Conservation (phyloP, 495 filamentous ascomycete species). For the Podospora appendiculata region DNA sequence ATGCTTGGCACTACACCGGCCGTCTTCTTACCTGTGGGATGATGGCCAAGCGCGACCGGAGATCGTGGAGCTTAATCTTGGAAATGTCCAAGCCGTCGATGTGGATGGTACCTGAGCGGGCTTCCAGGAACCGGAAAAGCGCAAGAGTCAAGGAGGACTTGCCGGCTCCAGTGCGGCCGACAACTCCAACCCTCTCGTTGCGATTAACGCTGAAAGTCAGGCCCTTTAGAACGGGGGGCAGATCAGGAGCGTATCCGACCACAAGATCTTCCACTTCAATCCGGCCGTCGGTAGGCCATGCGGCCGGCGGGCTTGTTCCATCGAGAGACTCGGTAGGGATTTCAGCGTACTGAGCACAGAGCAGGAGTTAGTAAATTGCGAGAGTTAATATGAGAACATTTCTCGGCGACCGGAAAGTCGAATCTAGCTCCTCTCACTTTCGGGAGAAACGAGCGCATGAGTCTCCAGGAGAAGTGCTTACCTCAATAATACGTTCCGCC, state of each 20-base stretch:
- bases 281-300: slow-evolving; percentile 72
- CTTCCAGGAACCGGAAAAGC: slow-evolving; percentile 77
- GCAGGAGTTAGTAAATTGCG: not conserved
- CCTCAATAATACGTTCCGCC: slow-evolving; percentile 71
- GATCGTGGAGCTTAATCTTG: slow-evolving; percentile 62
- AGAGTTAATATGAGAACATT: no score
- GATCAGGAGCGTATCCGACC: slow-evolving; percentile 67
- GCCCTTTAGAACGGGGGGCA: slow-evolving; percentile 68
- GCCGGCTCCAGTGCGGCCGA: slow-evolving; percentile 80
- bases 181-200: slow-evolving; percentile 73
- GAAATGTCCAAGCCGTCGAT: slow-evolving; percentile 75
- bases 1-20: not conserved
- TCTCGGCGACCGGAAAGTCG: no score
- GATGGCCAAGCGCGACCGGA: slow-evolving; percentile 69
- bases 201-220: slow-evolving; percentile 61
- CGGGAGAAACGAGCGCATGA: no score
- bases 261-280: slow-evolving; percentile 67
- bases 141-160: slow-evolving; percentile 81
- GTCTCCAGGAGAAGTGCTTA: not conserved
- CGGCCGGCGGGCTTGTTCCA: slow-evolving; percentile 56
- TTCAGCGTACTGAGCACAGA: slow-evolving; percentile 46
- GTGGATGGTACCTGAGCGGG: slow-evolving; percentile 57
- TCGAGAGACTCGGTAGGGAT: slow-evolving; percentile 60
- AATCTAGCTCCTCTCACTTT: no score
- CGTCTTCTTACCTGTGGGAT: slow-evolving; percentile 53